Base-by-base conservation (phyloP, 2,329 filamentous ascomycete genomes). In the Teratosphaeria zuluensis region DNA sequence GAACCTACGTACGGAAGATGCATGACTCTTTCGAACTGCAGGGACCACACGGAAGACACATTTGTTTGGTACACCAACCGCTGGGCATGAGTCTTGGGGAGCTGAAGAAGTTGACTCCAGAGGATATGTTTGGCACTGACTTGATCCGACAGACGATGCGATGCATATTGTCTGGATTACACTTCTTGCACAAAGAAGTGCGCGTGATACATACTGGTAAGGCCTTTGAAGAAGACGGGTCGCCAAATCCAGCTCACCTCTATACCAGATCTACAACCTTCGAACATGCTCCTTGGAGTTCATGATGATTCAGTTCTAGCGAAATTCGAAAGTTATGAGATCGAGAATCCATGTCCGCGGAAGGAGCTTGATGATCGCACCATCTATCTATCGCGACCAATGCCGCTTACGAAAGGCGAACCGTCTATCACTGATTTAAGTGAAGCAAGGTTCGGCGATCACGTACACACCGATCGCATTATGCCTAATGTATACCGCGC, bases 31-130 rank as follows among this genome's bases (percentile, higher is more conserved):
- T 77, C 55, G 62, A 64, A 33, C 31, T 71, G 35, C 56, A 66
- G 56, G 66, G 64, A 68, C 52, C 70, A 6, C 16, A 71, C 55
- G 73, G 73, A 0, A 62, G 67, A 28, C 74, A 77, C 61, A 63
- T 67, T 65, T 64, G 72, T 71, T 59, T 75, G 68, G 70, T 62
- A 28, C 62, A 69, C 51, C 57, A 68, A 16, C 72, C 75, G 3
- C 62, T 76, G 0, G 74, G 74, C 4, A 74, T 75, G 66, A 76
- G 69, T 58, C 59, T 77, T 9, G 65, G 64, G 21, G 70, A 72
- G 42, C 62, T 77, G 1, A 66, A 71, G 52, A 66, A 72, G n/a
- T 56, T 69, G 51, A 68, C 56, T 14, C 42, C 59, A 9, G 57
- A 58, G 48, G 16, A 56, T 32, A 24, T 42, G 1, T 59, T 66